These are phyloP conservation scores for Orbilia javanica DNA, from an alignment of 2,329 filamentous ascomycete genomes.

Conservation along the genomic window DNA sequence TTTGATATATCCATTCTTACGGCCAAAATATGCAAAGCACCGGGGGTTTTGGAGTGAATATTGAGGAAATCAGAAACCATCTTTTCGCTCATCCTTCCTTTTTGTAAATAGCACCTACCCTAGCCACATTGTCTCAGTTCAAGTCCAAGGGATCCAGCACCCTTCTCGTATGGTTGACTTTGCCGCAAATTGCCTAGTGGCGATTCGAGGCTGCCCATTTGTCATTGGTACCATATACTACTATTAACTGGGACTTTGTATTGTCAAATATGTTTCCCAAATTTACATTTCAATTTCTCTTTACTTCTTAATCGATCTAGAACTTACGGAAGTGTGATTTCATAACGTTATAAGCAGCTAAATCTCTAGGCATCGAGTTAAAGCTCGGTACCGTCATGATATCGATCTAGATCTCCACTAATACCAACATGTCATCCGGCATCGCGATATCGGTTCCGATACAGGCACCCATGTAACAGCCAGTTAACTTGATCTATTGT, in stretches of 20 bases:
- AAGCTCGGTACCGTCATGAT: neutral
- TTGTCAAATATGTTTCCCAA: neutral
- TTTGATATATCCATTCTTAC: neutral
- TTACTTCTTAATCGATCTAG: neutral
- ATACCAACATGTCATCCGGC: neutral
- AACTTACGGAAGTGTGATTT: neutral
- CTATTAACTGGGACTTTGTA: neutral
- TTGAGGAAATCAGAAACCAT: neutral
- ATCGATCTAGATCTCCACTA: neutral
- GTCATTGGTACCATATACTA: neutral
- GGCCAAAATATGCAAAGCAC: neutral
- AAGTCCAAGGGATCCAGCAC: neutral
- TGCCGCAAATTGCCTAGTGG: neutral
- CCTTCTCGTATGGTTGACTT: neutral
- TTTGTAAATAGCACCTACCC: conserved; percentile 8
- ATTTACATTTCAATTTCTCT: neutral
- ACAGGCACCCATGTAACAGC: neutral
- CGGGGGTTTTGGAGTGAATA: neutral
- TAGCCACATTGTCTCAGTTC: neutral
- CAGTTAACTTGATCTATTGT: neutral
- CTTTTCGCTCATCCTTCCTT: neutral
- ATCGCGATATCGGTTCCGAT: neutral
- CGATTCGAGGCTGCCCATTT: too few species aligned
- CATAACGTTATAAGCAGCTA: neutral
- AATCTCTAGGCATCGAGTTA: neutral